Evolutionary conservation across 495 filamentous ascomycete genomes (phyloP), one percentile per base, ranked within the genome.

Genomic region (Tetracladium setigerum): DNA sequence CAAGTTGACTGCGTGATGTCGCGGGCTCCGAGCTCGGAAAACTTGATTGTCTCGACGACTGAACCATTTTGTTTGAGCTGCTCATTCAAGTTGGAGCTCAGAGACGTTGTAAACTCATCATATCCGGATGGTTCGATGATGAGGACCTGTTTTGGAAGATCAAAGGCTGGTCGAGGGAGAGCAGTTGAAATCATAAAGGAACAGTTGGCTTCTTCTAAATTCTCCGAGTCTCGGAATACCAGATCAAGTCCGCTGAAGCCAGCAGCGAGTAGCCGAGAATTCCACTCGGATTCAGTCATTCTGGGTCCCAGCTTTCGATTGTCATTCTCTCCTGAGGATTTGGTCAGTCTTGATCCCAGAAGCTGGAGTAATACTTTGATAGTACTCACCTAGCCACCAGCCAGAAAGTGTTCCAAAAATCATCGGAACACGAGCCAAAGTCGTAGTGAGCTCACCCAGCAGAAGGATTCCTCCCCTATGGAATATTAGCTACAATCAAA

Each of bases 371-470:
- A n/a, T n/a, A n/a, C n/a, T n/a, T n/a, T n/a, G n/a, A n/a, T n/a
- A n/a, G n/a, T n/a, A 44, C 34, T 46, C 39, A 15, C 68, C 61
- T 30, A 61, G 44, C 76, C 76, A 79, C 76, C 76, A 79, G 1
- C 67, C 71, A 2, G 72, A 65, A 1, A 74, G 53, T 1, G 65
- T 43, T 5, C 70, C 70, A n/a, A 75, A 66, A 6, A 62, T 50
- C 14, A 73, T 55, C 9, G 66, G 62, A 24, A 57, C 60, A 36
- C 58, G 51, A 38, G 63, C 50, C n/a, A 51, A 56, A 36, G 44
- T 49, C 56, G 6, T 55, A 31, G 56, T 67, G 4, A 65, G 46
- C 30, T 57, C 54, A 27, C 41, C 14, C 1, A 57, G 16, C 1
- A 57, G 7, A 8, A 57, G 17, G 17, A 36, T 57, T n/a, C 41